Evolutionary conservation across 1,284 basidiomycete genomes (phyloP), one percentile per base, ranked within the genome.

Genomic region (Sparassis latifolia): DNA sequence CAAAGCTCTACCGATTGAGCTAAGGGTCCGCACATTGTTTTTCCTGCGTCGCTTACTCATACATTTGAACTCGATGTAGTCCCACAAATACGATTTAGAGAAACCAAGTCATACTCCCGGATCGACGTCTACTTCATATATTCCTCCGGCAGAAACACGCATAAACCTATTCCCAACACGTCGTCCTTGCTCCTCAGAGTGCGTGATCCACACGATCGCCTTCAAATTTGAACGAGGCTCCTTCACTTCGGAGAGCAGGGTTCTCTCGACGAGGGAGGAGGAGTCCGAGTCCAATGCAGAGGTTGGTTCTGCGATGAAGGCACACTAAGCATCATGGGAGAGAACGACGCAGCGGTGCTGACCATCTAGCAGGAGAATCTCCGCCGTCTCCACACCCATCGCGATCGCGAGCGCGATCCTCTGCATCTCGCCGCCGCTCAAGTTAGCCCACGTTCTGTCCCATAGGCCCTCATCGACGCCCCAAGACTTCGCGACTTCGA

Each of bases 361-460:
- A 91, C 91, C 92, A 60, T 94, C 91, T 2, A 94, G 72, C 10
- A 93, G 73, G n/a, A 94, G 67, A 0, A 94, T 72, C 60, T 93
- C 89, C 0, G 90, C 88, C 0, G 80, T 81, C 51, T 82, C 75
- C 41, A 92, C 64, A 0, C 86, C 85, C 2, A 90, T 65, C 0
- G 86, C 87, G 29, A 83, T 75, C 10, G 89, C 86, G 47, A 94
- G 65, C 5, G 84, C 79, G n/a, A 92, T 78, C 43, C 91, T 72
- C 66, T 94, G 92, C 2, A 80, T 77, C 65, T 94, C 91, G 10
- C 91, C 92, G 2, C 90, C 91, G 56, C 86, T 89, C 56, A 94
- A 68, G 48, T 79, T 83, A 7, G 77, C 68, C 91, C 91, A 94
- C 5, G 77, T 76, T 33, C 90, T 73, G 52, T 80, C 78, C 91